phyloP scores from a whole-genome alignment of 2,329 filamentous ascomycete genomes.

The Aspergillus fischeri region DNA sequence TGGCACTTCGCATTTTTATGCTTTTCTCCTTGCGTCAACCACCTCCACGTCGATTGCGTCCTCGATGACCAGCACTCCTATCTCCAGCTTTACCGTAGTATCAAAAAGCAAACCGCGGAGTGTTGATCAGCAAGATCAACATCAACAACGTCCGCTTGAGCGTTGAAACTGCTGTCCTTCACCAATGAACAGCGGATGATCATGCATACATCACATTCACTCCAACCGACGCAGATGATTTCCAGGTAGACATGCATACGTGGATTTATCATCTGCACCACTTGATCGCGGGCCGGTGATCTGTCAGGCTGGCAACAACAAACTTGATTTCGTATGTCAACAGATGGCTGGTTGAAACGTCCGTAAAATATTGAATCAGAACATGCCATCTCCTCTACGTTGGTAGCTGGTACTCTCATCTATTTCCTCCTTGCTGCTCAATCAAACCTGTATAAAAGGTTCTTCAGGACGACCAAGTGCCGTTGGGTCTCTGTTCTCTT shows the following conservation, averaged over 20 bases:
- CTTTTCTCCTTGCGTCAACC: not conserved
- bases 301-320: not conserved
- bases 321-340: not conserved
- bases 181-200: not conserved
- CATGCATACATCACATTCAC: not conserved
- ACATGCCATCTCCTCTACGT: not conserved
- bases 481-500: not conserved
- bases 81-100: not conserved
- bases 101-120: too few relatives aligned
- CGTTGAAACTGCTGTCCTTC: not conserved
- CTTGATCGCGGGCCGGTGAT: not conserved
- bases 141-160: not conserved
- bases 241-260: slow-evolving; percentile 30
- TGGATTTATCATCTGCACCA: not conserved
- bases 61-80: not conserved
- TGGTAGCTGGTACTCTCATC: not conserved
- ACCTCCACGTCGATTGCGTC: not conserved
- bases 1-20: not conserved
- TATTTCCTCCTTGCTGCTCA: not conserved
- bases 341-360: not conserved
- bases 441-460: not conserved
- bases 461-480: not conserved
- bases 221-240: not conserved
- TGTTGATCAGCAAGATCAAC: not conserved
- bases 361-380: too few relatives aligned